Evolutionary conservation across 2,329 filamentous ascomycete genomes (phyloP).

Genomic region (Lecanicillium sp.): DNA sequence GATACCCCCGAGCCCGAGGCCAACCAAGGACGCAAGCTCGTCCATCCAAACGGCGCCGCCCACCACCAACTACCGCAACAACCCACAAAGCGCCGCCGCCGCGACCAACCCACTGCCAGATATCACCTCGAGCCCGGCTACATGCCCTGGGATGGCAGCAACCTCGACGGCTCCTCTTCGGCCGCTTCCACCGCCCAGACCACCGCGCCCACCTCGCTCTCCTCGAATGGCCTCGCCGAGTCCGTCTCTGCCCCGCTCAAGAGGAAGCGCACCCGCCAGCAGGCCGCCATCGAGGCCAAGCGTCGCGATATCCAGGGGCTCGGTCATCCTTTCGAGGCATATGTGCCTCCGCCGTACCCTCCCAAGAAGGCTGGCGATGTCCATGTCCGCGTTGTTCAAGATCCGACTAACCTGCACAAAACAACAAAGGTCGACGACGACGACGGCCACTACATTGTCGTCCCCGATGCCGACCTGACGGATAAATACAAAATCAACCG

Average conservation of each 20-base stretch:
- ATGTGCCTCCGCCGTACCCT: slow-evolving; percentile 80
- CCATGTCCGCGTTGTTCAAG: slow-evolving; percentile 53
- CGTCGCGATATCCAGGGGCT: slow-evolving; percentile 65
- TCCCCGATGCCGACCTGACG: slow-evolving; percentile 78
- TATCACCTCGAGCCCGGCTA: slow-evolving; percentile 70
- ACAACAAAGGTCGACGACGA: slow-evolving; percentile 85
- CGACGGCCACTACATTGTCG: slow-evolving; percentile 94
- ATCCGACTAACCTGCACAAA: too few species aligned
- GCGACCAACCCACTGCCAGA: slow-evolving; percentile 40
- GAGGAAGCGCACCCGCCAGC: slow-evolving; percentile 78
- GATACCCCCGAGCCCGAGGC: slow-evolving; percentile 58
- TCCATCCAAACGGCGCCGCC: slow-evolving; percentile 22
- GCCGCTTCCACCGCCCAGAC: slow-evolving; percentile 74
- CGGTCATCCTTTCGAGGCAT: slow-evolving; percentile 67
- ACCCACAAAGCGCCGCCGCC: slow-evolving; percentile 69
- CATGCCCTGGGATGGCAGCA: too few species aligned
- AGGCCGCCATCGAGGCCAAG: slow-evolving; percentile 76
- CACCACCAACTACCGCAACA: slow-evolving; percentile 35
- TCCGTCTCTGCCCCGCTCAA: slow-evolving; percentile 72
- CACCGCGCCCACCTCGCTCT: slow-evolving; percentile 79
- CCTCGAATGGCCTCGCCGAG: slow-evolving; percentile 57
- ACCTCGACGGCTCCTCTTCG: too few species aligned
- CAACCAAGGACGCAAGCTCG: slow-evolving; percentile 35
- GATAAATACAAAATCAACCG: slow-evolving; percentile 86
- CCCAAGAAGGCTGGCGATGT: slow-evolving; percentile 86